Conservation (phyloP, 768 basidiomycete genomes). For the Trametes villosa region DNA sequence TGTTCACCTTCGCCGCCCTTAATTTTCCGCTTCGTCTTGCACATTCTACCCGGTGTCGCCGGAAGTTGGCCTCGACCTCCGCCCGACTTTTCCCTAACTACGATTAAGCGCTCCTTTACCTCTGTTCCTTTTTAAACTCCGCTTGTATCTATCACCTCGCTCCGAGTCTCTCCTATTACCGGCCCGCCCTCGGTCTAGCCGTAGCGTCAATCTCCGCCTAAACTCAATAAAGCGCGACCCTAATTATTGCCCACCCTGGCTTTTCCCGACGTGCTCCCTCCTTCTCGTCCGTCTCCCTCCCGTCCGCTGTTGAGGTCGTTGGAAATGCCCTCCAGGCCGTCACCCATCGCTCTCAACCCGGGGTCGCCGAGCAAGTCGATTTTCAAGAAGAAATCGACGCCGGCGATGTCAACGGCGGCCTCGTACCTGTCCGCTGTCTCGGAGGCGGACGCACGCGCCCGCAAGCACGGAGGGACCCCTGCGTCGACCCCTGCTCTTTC, state of each 20-base stretch:
- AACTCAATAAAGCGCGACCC: neutral
- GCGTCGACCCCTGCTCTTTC: slow-evolving; percentile 74
- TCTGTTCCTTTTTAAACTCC: neutral
- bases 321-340: slow-evolving; percentile 44
- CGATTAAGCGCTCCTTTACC: neutral
- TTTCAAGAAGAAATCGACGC: slow-evolving; percentile 53
- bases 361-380: slow-evolving; percentile 56
- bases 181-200: too few relatives aligned
- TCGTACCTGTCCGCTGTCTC: slow-evolving; percentile 66
- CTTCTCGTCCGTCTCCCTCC: slow-evolving; percentile 1
- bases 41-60: too few relatives aligned
- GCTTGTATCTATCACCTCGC: too few relatives aligned
- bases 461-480: slow-evolving; percentile 51
- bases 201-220: neutral
- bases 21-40: too few relatives aligned
- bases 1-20: too few relatives aligned
- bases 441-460: slow-evolving; percentile 69
- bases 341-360: slow-evolving; percentile 67
- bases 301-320: slow-evolving; percentile 11
- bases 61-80: neutral
- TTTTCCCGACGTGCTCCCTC: neutral
- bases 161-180: too few relatives aligned
- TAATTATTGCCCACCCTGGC: neutral
- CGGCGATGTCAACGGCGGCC: slow-evolving; percentile 54
- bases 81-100: neutral